Conservation (phyloP, 805 yeast genomes). For the Sugiyamaella qingdaonensis region DNA sequence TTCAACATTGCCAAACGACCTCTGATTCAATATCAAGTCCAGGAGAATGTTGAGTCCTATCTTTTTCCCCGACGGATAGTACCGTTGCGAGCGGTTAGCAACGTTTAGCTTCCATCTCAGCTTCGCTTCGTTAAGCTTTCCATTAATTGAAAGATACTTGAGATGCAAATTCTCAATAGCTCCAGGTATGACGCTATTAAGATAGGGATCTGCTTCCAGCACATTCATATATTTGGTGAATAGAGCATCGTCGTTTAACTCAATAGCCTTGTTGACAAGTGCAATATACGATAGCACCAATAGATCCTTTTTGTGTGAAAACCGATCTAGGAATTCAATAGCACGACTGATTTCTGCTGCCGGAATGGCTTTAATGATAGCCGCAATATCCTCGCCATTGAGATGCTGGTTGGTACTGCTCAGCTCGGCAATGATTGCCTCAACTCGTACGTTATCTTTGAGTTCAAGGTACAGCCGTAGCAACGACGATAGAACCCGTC, state of each 20-base stretch:
- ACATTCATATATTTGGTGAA: constrained; percentile 10
- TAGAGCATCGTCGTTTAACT: constrained; percentile 17
- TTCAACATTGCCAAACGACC: background rate
- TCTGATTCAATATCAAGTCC: constrained; percentile 1
- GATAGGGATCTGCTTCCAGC: background rate
- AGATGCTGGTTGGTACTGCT: constrained; percentile 1
- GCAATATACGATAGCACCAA: constrained; percentile 17
- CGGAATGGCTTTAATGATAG: constrained; percentile 11
- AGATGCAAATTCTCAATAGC: constrained; percentile 7
- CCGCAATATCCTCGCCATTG: constrained; percentile 12
- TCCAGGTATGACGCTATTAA: background rate
- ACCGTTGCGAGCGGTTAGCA: background rate
- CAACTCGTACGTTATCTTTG: constrained; percentile 21
- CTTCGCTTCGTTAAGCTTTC: constrained; percentile 10
- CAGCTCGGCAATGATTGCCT: constrained; percentile 21
- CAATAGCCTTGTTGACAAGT: constrained; percentile 24
- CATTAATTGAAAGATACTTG: constrained; percentile 6
- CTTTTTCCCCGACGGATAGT: background rate
- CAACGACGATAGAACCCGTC: constrained; percentile 17
- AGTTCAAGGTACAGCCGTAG: constrained; percentile 19
- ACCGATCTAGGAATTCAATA: constrained; percentile 4
- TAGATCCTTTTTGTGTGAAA: background rate
- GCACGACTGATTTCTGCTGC: constrained; percentile 12
- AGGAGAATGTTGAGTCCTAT: constrained; percentile 10
- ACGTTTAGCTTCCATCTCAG: constrained; percentile 17